Conservation (phyloP, 768 basidiomycete species). For the Agaricus sinodeliciosus region DNA sequence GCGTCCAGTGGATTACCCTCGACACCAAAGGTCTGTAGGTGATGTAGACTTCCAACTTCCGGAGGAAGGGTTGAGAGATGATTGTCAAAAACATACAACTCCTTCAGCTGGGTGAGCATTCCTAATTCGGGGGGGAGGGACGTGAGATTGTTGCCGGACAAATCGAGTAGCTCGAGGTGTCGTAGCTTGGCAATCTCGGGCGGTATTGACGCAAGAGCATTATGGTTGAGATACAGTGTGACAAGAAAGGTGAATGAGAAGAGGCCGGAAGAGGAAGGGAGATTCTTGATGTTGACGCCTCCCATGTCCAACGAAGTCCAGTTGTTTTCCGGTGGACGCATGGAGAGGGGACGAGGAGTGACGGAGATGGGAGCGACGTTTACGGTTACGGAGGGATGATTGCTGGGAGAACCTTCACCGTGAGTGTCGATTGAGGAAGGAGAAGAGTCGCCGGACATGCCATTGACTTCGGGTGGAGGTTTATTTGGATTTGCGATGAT, state of each 20-base stretch:
- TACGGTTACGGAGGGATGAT: conserved; percentile 72
- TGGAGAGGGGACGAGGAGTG: conserved; percentile 55
- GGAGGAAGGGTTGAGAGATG: conserved; percentile 77
- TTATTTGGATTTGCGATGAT: conserved; percentile 88
- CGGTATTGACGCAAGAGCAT: conserved; percentile 71
- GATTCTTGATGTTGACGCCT: conserved; percentile 86
- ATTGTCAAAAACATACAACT: conserved; percentile 95
- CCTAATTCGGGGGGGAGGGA: conserved; percentile 83
- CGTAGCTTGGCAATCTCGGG: conserved; percentile 78
- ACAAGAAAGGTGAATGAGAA: conserved; percentile 91
- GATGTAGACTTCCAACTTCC: conserved; percentile 86
- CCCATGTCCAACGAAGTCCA: conserved; percentile 97
- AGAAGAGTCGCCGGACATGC: conserved; percentile 24
- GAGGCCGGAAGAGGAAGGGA: conserved; percentile 69
- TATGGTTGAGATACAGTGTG: conserved; percentile 95
- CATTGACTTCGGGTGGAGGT: conserved; percentile 32
- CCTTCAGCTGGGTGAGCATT: conserved; percentile 83
- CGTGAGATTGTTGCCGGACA: conserved; percentile 81
- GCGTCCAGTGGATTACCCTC: conserved; percentile 95
- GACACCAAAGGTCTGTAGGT: conserved; percentile 87
- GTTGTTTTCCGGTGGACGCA: conserved; percentile 62
- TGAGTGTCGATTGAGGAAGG: conserved; percentile 20
- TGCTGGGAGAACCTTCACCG: conserved; percentile 22
- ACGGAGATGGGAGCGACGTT: conserved; percentile 69
- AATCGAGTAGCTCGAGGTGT: conserved; percentile 84